These are phyloP conservation scores for Russula virescens DNA, from an alignment of 768 basidiomycete genomes.

Conservation along the genomic window DNA sequence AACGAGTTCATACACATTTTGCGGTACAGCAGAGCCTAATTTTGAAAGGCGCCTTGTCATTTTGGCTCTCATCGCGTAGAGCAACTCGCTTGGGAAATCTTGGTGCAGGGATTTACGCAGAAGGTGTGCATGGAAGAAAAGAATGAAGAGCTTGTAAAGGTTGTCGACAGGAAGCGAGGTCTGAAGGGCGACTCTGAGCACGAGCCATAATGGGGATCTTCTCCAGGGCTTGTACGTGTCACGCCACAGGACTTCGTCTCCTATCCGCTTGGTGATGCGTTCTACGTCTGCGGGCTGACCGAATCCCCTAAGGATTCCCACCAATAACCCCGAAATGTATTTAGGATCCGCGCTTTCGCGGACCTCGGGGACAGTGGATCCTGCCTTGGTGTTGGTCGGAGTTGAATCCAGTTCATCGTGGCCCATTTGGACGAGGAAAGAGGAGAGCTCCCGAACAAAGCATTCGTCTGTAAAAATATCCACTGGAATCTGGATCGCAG, in stretches of 20 bases:
- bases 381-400: slow-evolving; percentile 32
- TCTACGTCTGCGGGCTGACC: too few species aligned
- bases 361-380: not conserved
- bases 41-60: slow-evolving; percentile 26
- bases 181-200: slow-evolving; percentile 41
- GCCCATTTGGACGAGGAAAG: slow-evolving; percentile 37
- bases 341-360: too few species aligned
- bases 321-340: too few species aligned
- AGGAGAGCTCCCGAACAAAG: slow-evolving; percentile 34
- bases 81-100: slow-evolving; percentile 29
- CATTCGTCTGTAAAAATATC: slow-evolving; percentile 27
- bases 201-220: slow-evolving; percentile 45
- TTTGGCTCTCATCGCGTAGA: slow-evolving; percentile 31
- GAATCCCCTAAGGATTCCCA: too few species aligned
- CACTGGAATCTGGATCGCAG: slow-evolving; percentile 36
- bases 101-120: slow-evolving; percentile 24
- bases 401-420: slow-evolving; percentile 32
- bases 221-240: slow-evolving; percentile 39
- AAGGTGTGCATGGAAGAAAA: slow-evolving; percentile 31
- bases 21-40: slow-evolving; percentile 14
- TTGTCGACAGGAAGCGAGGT: slow-evolving; percentile 23
- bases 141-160: slow-evolving; percentile 45
- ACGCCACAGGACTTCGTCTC: not conserved
- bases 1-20: not conserved
- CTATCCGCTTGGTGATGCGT: not conserved